Evolutionary conservation across 2,329 filamentous ascomycete species (phyloP).

Genomic region (Beauveria australis): DNA sequence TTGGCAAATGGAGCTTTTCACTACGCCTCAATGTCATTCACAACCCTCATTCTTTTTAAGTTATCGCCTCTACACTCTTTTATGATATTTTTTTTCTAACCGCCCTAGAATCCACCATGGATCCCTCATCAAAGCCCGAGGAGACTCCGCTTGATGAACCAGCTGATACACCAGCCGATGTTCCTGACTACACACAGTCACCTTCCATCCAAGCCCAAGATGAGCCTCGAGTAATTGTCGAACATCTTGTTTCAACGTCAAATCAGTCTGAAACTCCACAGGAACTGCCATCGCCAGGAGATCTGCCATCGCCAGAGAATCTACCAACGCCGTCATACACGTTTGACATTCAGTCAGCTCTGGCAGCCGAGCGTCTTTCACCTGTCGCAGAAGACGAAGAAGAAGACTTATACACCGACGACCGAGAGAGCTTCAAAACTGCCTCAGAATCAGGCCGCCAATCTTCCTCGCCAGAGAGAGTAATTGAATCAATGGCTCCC

Average conservation of each 20-base stretch:
- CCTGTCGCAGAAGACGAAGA: neutral
- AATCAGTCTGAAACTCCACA: neutral
- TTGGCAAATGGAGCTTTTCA: neutral
- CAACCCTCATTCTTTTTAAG: neutral
- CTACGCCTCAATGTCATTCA: neutral
- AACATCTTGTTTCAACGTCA: neutral
- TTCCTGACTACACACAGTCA: neutral
- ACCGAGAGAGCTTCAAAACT: neutral
- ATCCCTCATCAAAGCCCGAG: neutral
- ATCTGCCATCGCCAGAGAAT: no score
- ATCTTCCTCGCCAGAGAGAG: neutral
- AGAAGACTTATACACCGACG: neutral
- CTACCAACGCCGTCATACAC: neutral
- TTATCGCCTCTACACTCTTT: neutral
- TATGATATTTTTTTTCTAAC: neutral
- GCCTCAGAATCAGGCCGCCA: neutral
- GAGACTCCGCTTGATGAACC: no score
- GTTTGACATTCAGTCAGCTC: neutral
- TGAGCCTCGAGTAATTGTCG: neutral
- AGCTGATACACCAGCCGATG: neutral
- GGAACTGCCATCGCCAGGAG: neutral
- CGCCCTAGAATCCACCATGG: neutral
- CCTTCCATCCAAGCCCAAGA: neutral
- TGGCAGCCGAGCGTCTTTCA: neutral
- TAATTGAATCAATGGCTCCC: neutral